Conservation (phyloP, 2,329 filamentous ascomycete species). For the Elsinoe ampelina region DNA sequence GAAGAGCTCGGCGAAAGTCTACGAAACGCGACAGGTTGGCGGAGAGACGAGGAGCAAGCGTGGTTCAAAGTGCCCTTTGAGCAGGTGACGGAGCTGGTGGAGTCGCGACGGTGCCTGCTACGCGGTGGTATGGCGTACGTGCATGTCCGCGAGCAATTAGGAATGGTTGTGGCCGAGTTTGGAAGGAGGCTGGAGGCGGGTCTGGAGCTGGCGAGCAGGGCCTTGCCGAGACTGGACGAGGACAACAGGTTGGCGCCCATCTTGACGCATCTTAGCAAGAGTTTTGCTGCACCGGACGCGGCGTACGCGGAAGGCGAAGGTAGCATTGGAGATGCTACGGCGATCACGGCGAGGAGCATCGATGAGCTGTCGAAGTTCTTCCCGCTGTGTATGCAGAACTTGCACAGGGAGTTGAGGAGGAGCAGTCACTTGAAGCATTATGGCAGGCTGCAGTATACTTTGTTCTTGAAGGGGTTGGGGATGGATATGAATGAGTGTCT, state of each 20-base stretch:
- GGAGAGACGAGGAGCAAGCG: constrained; percentile 60
- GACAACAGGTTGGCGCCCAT: constrained; percentile 80
- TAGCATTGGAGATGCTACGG: constrained; percentile 51
- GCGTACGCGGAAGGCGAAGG: constrained; percentile 60
- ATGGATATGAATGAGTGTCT: constrained; percentile 85
- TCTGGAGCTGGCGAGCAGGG: constrained; percentile 82
- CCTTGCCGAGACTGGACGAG: constrained; percentile 85
- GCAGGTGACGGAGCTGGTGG: constrained; percentile 80
- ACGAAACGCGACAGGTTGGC: constrained; percentile 45
- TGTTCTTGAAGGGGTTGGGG: constrained; percentile 95
- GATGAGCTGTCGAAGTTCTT: constrained; percentile 74
- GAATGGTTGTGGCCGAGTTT: constrained; percentile 84
- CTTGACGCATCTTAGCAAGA: constrained; percentile 78
- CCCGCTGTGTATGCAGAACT: constrained; percentile 86
- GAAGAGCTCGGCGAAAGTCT: constrained; percentile 55
- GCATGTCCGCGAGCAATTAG: constrained; percentile 74
- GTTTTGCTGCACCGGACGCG: constrained; percentile 85
- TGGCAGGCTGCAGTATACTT: constrained; percentile 84
- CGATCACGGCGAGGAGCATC: constrained; percentile 69
- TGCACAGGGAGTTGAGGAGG: constrained; percentile 76
- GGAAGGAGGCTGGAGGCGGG: constrained; percentile 67
- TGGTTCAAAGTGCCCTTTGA: constrained; percentile 99
- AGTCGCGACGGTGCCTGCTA: constrained; percentile 66
- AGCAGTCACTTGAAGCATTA: constrained; percentile 90
- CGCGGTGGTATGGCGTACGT: constrained; percentile 83